Percentiles rank a stretch among this genome's conserved stretches.
phyloP scores from a whole-genome alignment of 371 early-diverging fungal genomes.

The Mortierella sp. region DNA sequence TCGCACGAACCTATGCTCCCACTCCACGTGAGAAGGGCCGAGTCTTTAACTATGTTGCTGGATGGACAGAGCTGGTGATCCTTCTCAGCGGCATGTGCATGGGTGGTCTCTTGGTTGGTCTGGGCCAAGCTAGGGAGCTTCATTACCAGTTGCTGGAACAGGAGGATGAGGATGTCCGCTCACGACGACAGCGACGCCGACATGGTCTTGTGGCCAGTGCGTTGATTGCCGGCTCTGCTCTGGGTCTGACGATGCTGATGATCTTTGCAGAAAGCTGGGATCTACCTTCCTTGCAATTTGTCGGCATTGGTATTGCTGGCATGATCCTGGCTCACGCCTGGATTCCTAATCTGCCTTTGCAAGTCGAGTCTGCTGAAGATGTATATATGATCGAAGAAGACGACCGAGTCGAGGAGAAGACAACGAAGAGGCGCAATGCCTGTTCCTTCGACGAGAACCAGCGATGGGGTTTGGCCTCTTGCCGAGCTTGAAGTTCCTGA shows the following conservation, averaged over 20 bases:
- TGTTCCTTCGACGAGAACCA: slow-evolving; percentile 34
- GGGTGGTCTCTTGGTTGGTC: slow-evolving; percentile 32
- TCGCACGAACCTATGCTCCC: neutral
- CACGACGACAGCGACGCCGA: too few relatives aligned
- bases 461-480: slow-evolving; percentile 14
- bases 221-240: slow-evolving; percentile 15
- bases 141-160: slow-evolving; percentile 12
- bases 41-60: slow-evolving; percentile 22
- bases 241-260: slow-evolving; percentile 31
- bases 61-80: slow-evolving; percentile 40
- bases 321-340: slow-evolving; percentile 41
- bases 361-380: neutral
- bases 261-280: slow-evolving; percentile 47
- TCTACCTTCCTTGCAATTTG: slow-evolving; percentile 39
- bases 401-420: slow-evolving; percentile 11
- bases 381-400: neutral
- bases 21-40: neutral
- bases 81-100: slow-evolving; percentile 24
- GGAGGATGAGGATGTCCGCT: too few relatives aligned
- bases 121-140: slow-evolving; percentile 27
- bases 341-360: slow-evolving; percentile 24
- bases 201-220: neutral
- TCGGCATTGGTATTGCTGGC: slow-evolving; percentile 42
- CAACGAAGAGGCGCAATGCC: slow-evolving; percentile 25
- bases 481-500: neutral